Base-by-base conservation (phyloP, 768 basidiomycete genomes). In the Phaffia australis region DNA sequence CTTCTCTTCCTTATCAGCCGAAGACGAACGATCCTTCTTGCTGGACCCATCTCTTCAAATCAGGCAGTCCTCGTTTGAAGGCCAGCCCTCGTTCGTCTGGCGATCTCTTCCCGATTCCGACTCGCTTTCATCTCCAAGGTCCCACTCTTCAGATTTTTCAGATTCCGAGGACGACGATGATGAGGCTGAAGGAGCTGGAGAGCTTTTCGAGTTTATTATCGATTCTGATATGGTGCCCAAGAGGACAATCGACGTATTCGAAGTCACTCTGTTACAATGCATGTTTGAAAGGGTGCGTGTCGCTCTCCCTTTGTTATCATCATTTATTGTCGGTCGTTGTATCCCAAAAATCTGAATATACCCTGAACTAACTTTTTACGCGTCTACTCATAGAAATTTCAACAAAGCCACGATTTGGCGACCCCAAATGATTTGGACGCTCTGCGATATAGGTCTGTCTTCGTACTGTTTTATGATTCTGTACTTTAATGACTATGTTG, bases 211-310 rank as follows among this genome's bases (percentile, higher is more conserved):
- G 76, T 98, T 93, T 75, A 87, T 95, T 21, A 74, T 76, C 54
- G 80, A 84, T 3, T 82, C 72, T 35, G 73, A 73, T 60, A 71
- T 73, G 5, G 90, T 89, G 56, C 84, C 84, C 60, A 81, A 75
- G 60, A 87, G 88, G 0, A 93, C 89, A 0, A 83, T 85, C 56
- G 86, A 83, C 19, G 87, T 91, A 75, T 95, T 98, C 74, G 92
- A 97, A 78, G 85, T 85, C 29, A 89, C 91, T 77, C 87, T 97
- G 81, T 88, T 94, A 72, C 85, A 89, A 32, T 94, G 94, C 66
- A 91, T 98, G 85, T 98, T 87, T 76, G 95, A 99, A 74, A 70
- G 76, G 66, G 76, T 76, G 56, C 69, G 76, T 72, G 8, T 18
- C 21, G 23, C 27, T 15, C n/a, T 42, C 6, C 35, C 11, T 50